Conservation (phyloP, 495 filamentous ascomycete species). For the Wilcoxina mikolae region DNA sequence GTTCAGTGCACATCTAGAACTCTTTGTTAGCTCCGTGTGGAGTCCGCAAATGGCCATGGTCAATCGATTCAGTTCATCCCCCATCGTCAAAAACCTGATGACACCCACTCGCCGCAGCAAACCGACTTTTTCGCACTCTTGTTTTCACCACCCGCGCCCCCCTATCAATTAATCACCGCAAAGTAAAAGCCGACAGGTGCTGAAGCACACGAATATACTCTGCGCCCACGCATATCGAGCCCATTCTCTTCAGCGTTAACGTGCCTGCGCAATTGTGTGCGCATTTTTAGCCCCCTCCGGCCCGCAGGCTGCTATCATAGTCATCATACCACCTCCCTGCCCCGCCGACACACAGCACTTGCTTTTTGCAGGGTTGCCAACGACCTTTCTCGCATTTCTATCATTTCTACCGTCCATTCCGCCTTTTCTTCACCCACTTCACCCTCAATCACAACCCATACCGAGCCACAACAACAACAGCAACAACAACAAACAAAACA, state of each 20-base stretch:
- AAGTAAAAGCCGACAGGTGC: neutral
- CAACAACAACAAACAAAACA: neutral
- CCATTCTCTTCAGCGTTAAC: neutral
- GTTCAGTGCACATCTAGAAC: too few relatives aligned
- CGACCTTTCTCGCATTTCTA: neutral
- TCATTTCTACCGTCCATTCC: neutral
- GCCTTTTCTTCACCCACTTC: neutral
- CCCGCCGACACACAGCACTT: too few relatives aligned
- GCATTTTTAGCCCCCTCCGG: too few relatives aligned
- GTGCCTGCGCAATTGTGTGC: too few relatives aligned
- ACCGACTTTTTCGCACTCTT: neutral
- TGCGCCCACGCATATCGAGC: neutral
- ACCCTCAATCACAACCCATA: neutral
- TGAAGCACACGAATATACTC: neutral
- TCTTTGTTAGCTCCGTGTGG: too few relatives aligned
- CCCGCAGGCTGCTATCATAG: neutral
- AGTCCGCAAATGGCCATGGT: too few relatives aligned
- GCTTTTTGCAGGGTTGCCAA: too few relatives aligned
- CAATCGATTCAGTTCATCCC: neutral
- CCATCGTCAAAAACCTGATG: neutral
- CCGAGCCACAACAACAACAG: neutral
- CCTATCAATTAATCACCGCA: neutral
- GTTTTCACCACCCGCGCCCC: neutral
- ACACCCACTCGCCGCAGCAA: neutral
- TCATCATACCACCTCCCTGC: neutral